phyloP scores from a whole-genome alignment of 192 early-diverging fungal species.

The Endogone sp. region DNA sequence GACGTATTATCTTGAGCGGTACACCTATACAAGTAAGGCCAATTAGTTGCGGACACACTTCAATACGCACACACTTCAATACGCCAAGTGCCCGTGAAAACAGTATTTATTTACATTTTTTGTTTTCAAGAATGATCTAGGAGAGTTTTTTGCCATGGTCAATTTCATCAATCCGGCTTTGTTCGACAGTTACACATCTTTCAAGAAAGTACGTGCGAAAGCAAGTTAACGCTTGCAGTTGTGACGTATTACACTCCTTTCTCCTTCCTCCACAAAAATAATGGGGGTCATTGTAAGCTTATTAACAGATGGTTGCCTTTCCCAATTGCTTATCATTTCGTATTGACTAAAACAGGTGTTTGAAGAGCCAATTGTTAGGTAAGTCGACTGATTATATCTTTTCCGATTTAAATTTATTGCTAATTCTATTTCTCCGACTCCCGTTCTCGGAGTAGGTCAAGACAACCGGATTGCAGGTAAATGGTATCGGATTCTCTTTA shows the following conservation, averaged over 20 bases:
- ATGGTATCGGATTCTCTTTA: background rate
- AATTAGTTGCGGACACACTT: no score
- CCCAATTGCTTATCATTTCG: no score
- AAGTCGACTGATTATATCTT: background rate
- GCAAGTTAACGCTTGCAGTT: background rate
- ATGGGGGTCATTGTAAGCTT: no score
- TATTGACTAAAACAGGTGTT: no score
- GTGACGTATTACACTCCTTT: background rate
- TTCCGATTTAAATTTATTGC: background rate
- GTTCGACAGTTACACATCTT: conserved; percentile 31
- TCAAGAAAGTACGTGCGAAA: conserved; percentile 22
- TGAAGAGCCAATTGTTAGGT: conserved; percentile 38
- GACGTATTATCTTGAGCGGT: conserved; percentile 35
- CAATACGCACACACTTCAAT: background rate
- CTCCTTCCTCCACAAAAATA: no score
- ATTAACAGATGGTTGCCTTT: no score
- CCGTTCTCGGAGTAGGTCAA: conserved; percentile 6
- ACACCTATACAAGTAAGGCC: conserved; percentile 35
- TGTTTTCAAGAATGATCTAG: conserved; percentile 36
- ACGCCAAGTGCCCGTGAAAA: no score
- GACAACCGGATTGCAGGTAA: conserved; percentile 35
- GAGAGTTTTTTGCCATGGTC: conserved; percentile 44
- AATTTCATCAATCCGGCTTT: conserved; percentile 46
- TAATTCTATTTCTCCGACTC: background rate
- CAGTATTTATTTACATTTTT: no score